Conservation (phyloP, 495 filamentous ascomycete species). For the Xylaria bambusicola region DNA sequence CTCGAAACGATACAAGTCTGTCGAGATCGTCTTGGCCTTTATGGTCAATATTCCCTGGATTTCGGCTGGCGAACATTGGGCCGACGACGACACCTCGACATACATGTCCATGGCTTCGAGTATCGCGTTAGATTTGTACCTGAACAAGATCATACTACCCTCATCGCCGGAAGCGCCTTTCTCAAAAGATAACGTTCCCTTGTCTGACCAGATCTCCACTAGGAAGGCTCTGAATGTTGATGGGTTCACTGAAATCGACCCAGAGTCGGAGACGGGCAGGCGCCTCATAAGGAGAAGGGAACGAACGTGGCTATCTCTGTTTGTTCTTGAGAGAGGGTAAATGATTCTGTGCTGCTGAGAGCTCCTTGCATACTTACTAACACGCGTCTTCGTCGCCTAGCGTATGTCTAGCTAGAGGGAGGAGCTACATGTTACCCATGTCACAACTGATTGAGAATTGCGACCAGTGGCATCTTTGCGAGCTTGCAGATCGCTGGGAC, state of each 20-base stretch:
- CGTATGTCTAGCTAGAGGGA: slow-evolving; percentile 68
- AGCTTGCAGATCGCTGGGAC: slow-evolving; percentile 65
- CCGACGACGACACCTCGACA: slow-evolving; percentile 71
- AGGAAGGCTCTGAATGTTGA: slow-evolving; percentile 66
- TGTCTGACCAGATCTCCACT: slow-evolving; percentile 66
- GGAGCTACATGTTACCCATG: slow-evolving; percentile 66
- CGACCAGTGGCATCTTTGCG: slow-evolving; percentile 65
- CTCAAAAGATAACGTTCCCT: slow-evolving; percentile 52
- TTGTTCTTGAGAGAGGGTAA: slow-evolving; percentile 72
- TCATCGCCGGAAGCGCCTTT: slow-evolving; percentile 52
- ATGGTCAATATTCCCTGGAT: slow-evolving; percentile 82
- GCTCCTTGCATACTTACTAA: neutral
- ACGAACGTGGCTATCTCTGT: slow-evolving; percentile 69
- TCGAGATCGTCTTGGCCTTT: slow-evolving; percentile 72
- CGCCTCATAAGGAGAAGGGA: slow-evolving; percentile 65
- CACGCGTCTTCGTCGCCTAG: slow-evolving; percentile 34
- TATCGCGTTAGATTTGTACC: slow-evolving; percentile 66
- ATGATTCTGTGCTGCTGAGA: slow-evolving; percentile 9
- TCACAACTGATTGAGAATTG: slow-evolving; percentile 66
- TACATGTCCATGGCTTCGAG: slow-evolving; percentile 70
- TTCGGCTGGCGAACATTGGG: slow-evolving; percentile 64
- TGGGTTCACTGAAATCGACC: slow-evolving; percentile 64
- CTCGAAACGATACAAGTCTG: slow-evolving; percentile 60
- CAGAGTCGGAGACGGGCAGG: slow-evolving; percentile 58
- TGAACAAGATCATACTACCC: slow-evolving; percentile 68